These are phyloP conservation scores for Blastocystis sp. DNA, from an alignment of 352 stramenopile species.

Conservation along the genomic window DNA sequence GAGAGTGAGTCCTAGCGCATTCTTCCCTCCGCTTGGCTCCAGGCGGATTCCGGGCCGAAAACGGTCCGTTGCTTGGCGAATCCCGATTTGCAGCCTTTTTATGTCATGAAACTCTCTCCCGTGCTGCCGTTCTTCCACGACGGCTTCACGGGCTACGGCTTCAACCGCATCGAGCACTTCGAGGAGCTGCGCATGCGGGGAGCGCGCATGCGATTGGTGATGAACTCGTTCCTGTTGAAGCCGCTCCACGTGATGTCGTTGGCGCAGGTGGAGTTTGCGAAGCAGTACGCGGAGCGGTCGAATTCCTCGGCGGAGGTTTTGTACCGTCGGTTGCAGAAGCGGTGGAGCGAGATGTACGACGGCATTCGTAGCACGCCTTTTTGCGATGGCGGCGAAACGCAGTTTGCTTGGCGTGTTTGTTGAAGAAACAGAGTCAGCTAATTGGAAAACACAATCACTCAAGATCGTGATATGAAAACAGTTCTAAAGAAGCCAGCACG, in stretches of 20 bases:
- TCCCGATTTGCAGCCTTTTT: conserved; percentile 33
- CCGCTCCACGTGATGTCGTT: neutral
- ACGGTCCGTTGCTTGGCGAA: neutral
- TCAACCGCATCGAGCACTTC: conserved; percentile 56
- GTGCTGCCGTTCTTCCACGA: conserved; percentile 41
- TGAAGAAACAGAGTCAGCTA: neutral
- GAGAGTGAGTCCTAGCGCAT: neutral
- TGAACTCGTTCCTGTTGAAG: conserved; percentile 31
- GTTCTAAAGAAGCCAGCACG: conserved; percentile 34
- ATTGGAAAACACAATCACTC: neutral
- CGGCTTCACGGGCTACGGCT: conserved; percentile 35
- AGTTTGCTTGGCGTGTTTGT: neutral
- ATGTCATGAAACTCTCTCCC: conserved; percentile 50
- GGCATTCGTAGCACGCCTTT: neutral
- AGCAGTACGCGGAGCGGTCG: conserved; percentile 7
- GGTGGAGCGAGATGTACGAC: neutral
- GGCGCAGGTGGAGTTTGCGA: neutral
- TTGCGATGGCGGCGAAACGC: neutral
- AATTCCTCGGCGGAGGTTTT: conserved; percentile 33
- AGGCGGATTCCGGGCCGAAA: neutral
- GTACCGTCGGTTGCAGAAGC: neutral
- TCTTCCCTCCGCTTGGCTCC: neutral
- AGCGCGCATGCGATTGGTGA: neutral
- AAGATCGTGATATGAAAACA: neutral
- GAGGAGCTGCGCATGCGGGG: conserved; percentile 7